Percentiles rank a stretch among this genome's conserved stretches.
phyloP scores from a whole-genome alignment of 1,284 basidiomycete species.

The Austroboletus niveus region DNA sequence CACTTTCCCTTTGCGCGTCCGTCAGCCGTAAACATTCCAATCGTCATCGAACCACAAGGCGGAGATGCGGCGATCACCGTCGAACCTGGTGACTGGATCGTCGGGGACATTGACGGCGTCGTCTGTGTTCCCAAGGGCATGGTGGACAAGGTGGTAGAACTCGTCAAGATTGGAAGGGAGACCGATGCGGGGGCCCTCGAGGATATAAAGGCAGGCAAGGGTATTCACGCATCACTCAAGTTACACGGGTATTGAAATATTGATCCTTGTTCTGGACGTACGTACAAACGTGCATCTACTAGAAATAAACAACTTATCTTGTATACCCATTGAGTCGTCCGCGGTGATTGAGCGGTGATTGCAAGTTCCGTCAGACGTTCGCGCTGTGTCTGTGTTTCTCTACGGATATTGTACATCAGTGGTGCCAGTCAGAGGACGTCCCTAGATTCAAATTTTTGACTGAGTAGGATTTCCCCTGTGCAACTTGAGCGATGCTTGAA shows the following conservation, averaged over 20 bases:
- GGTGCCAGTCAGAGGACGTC: too few relatives aligned
- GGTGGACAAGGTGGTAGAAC: conserved; percentile 56
- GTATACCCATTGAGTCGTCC: too few relatives aligned
- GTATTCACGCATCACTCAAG: conserved; percentile 77
- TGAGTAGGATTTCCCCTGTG: conserved; percentile 53
- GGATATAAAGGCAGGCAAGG: conserved; percentile 75
- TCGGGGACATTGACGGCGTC: conserved; percentile 89
- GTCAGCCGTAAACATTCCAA: conserved; percentile 72
- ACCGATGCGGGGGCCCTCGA: conserved; percentile 74
- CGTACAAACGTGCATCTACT: too few relatives aligned
- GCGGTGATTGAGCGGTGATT: too few relatives aligned
- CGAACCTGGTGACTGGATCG: conserved; percentile 77
- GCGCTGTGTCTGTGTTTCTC: too few relatives aligned
- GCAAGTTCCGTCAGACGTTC: too few relatives aligned
- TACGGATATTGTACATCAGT: too few relatives aligned
- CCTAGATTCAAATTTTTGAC: neutral
- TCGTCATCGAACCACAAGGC: conserved; percentile 56
- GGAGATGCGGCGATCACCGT: conserved; percentile 49
- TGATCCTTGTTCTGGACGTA: neutral
- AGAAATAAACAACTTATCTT: too few relatives aligned
- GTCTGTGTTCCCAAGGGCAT: conserved; percentile 72
- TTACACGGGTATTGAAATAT: conserved; percentile 52
- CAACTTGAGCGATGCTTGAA: conserved; percentile 76
- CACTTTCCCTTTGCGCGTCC: conserved; percentile 87
- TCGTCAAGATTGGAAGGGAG: conserved; percentile 59